phyloP scores from a whole-genome alignment of 208 protist species.

The Zelonia costaricensis region DNA sequence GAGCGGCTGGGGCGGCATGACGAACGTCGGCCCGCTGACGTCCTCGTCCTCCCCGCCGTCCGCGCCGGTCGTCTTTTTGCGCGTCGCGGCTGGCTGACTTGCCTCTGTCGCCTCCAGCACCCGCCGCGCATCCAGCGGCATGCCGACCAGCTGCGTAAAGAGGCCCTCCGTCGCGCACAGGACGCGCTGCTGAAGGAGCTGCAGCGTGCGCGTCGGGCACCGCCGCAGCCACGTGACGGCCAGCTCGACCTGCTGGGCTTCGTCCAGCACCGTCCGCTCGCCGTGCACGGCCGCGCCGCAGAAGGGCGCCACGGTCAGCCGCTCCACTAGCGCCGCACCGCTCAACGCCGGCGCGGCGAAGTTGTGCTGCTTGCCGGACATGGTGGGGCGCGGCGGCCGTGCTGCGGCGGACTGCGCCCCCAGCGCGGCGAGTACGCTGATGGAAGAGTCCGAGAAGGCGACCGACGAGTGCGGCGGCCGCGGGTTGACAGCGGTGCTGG shows the following conservation, averaged over 20 bases:
- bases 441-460: conserved; percentile 23
- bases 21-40: conserved; percentile 6
- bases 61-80: not conserved
- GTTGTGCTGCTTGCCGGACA: not conserved
- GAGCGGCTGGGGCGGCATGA: conserved; percentile 20
- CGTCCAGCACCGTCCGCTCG: conserved; percentile 23
- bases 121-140: conserved; percentile 26
- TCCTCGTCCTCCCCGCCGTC: conserved; percentile 4
- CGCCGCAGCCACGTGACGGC: conserved; percentile 43
- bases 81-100: not conserved
- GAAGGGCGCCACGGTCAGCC: conserved; percentile 24
- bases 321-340: conserved; percentile 1
- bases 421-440: not conserved
- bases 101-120: conserved; percentile 6
- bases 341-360: not conserved
- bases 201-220: conserved; percentile 42
- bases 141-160: conserved; percentile 30
- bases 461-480: not conserved
- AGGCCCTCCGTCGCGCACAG: conserved; percentile 30
- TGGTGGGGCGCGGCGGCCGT: not conserved
- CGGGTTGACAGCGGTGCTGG: not conserved
- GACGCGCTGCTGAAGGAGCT: conserved; percentile 45
- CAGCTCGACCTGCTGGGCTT: conserved; percentile 34
- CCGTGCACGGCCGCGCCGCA: conserved; percentile 8
- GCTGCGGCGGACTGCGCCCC: not conserved